phyloP scores from a whole-genome alignment of 2,329 filamentous ascomycete species.

The Exophiala oligosperma region DNA sequence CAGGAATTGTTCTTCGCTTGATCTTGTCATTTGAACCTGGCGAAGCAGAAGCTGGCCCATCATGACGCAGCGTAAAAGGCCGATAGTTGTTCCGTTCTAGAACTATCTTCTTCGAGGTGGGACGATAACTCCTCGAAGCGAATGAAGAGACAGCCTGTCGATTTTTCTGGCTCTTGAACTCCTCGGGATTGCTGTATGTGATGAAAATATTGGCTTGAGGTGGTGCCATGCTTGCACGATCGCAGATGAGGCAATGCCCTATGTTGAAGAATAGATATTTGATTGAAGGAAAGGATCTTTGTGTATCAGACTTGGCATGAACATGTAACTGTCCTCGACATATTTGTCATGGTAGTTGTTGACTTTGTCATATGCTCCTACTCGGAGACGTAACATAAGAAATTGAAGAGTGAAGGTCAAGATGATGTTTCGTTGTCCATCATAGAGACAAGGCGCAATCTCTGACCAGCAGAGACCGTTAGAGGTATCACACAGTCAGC shows the following conservation, averaged over 20 bases:
- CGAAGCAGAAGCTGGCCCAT: neutral
- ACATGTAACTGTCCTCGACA: too few relatives aligned
- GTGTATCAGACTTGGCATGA: too few relatives aligned
- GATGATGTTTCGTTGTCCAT: too few relatives aligned
- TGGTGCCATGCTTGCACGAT: slow-evolving; percentile 6
- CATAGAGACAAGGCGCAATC: too few relatives aligned
- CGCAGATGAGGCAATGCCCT: neutral
- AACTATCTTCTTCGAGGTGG: slow-evolving; percentile 17
- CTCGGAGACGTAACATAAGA: too few relatives aligned
- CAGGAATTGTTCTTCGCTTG: neutral
- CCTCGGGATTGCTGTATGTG: slow-evolving; percentile 20
- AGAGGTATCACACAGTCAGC: too few relatives aligned
- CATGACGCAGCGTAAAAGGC: slow-evolving; percentile 9
- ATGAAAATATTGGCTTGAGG: slow-evolving; percentile 17
- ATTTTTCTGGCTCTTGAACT: slow-evolving; percentile 18
- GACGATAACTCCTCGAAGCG: slow-evolving; percentile 21
- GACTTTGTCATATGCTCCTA: too few relatives aligned
- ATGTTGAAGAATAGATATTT: neutral
- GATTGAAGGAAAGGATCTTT: neutral
- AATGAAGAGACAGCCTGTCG: slow-evolving; percentile 20
- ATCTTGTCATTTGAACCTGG: neutral
- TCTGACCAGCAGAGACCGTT: too few relatives aligned
- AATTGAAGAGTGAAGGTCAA: too few relatives aligned
- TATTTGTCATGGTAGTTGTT: too few relatives aligned
- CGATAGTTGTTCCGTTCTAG: slow-evolving; percentile 17